Evolutionary conservation across 208 protist genomes (phyloP), one percentile per base, ranked within the genome.

Genomic region (Zelonia costaricensis): DNA sequence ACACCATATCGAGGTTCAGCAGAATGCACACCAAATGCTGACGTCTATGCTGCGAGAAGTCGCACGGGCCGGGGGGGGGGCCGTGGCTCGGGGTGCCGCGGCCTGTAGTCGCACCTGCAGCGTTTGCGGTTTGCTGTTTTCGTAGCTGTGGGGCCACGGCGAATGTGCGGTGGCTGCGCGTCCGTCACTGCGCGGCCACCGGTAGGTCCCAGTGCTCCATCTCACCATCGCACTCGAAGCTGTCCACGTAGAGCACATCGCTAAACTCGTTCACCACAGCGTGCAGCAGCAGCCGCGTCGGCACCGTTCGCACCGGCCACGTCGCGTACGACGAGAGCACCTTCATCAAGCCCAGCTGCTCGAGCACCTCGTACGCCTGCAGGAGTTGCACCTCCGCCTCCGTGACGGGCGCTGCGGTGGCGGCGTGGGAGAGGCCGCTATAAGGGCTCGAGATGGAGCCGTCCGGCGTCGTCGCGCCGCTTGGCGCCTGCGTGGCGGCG

Each of bases 201-300:
- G 62, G 62, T 3, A 68, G 44, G 35, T 58, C 27, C 49, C 61
- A 68, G 38, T 62, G 63, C 18, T 69, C 54, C 7, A n/a, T 44
- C 38, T 39, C 52, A 55, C 30, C 20, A 20, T 55, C 28, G 10
- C 30, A 31, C 49, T 16, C 33, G 10, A 31, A 44, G 52, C 58
- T 63, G 45, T 62, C 31, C 40, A 88, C 68, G 39, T 82, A 62
- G 13, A 94, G 59, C 12, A 91, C 78, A 54, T 94, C 88, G 25
- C 75, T 77, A 60, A 94, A 92, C 58, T 88, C 80, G 67, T 94
- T 94, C 36, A 92, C 79, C 10, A 91, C 80, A 4, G 82, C 58
- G 64, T 94, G 88, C 23, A 94, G 62, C 57, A 94, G 77, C 28
- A 92, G 58, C 22, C 69, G 66, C 18, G 88, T 94, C 18, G 84